These are phyloP conservation scores for Erigeron philadelphicus DNA, from an alignment of 140 eudicot genomes.

Conservation along the genomic window DNA sequence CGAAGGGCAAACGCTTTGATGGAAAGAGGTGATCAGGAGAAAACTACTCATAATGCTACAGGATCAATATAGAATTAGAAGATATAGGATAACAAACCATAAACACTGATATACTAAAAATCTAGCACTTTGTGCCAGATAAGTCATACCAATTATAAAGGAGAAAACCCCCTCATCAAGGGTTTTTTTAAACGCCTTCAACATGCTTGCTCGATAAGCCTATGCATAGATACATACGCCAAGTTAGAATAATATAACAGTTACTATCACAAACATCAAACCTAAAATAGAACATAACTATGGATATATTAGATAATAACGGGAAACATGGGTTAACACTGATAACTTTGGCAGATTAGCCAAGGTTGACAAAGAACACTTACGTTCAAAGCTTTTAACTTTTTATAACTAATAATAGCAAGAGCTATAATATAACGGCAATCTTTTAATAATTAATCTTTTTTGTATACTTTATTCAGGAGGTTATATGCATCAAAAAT, in stretches of 20 bases:
- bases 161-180: slow-evolving; percentile 94
- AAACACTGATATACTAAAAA: slow-evolving; percentile 17
- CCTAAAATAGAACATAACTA: background rate
- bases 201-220: slow-evolving; percentile 99
- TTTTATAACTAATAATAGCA: too few relatives aligned
- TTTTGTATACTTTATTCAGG: too few relatives aligned
- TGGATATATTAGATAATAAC: too few relatives aligned
- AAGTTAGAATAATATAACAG: slow-evolving; percentile 23
- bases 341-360: too few relatives aligned
- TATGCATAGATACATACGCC: slow-evolving; percentile 28
- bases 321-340: too few relatives aligned
- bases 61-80: background rate
- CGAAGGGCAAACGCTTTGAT: slow-evolving; percentile 30
- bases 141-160: slow-evolving; percentile 86
- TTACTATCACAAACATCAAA: background rate
- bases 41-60: background rate
- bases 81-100: slow-evolving; percentile 17
- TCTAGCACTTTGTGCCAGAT: slow-evolving; percentile 30
- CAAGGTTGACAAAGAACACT: too few relatives aligned
- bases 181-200: slow-evolving; percentile 98
- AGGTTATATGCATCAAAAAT: too few relatives aligned
- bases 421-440: too few relatives aligned
- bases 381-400: too few relatives aligned
- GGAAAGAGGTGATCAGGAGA: slow-evolving; percentile 9
- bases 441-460: too few relatives aligned